phyloP scores from a whole-genome alignment of 768 basidiomycete genomes.

The Suillus decipiens region DNA sequence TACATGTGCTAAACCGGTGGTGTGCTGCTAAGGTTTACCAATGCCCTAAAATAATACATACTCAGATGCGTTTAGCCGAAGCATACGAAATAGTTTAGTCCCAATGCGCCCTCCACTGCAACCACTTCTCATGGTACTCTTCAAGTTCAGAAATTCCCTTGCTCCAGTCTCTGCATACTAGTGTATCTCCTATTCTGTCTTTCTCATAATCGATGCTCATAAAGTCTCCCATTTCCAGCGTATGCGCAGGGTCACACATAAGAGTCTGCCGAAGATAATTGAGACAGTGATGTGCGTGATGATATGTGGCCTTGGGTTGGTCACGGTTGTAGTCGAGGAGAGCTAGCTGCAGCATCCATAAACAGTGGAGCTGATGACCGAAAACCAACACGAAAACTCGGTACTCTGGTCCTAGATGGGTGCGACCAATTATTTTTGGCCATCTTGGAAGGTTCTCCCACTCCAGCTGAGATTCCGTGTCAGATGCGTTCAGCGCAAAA shows the following conservation, averaged over 20 bases:
- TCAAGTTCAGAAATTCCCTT: constrained; percentile 18
- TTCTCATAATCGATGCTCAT: constrained; percentile 26
- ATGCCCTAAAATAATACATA: too few relatives aligned
- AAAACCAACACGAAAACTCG: neutral
- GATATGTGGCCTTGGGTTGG: neutral
- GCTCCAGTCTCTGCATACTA: constrained; percentile 28
- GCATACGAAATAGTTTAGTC: too few relatives aligned
- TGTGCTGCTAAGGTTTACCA: too few relatives aligned
- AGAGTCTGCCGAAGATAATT: constrained; percentile 39
- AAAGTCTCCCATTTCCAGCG: constrained; percentile 37
- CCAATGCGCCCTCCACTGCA: neutral
- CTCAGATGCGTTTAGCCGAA: too few relatives aligned
- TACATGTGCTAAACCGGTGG: too few relatives aligned
- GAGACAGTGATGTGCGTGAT: constrained; percentile 38
- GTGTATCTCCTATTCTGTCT: constrained; percentile 20
- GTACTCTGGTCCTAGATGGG: neutral
- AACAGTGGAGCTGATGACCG: neutral
- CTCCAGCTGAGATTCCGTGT: neutral
- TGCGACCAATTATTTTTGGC: neutral
- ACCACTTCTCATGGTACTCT: constrained; percentile 1
- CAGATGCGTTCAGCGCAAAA: neutral
- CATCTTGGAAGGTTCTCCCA: neutral
- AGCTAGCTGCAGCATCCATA: neutral
- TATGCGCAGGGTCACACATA: constrained; percentile 27
- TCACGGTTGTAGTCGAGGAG: neutral